Evolutionary conservation across 306 rosid genomes (phyloP).

Genomic region (Myrica gale): DNA sequence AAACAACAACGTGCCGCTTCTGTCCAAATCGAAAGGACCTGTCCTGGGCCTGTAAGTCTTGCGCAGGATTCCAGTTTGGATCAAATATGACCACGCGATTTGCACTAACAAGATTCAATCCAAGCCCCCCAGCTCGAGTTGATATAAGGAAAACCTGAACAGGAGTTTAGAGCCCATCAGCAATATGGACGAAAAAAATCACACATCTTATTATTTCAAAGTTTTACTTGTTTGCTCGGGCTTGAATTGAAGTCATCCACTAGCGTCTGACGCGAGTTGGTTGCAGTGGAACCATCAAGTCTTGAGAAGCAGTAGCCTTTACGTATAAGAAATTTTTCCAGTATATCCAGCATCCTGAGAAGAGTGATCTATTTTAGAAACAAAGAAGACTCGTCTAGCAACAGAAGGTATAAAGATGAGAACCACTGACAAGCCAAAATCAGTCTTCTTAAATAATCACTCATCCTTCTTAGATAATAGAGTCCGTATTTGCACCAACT

Average conservation of each 20-base stretch:
- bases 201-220: conserved; percentile 23
- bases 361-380: conserved; percentile 34
- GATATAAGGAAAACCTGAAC: conserved; percentile 87
- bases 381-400: conserved; percentile 6
- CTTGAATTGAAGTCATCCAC: conserved; percentile 91
- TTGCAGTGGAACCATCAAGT: conserved; percentile 92
- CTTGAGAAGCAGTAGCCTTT: conserved; percentile 90
- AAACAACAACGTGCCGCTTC: conserved; percentile 85
- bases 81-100: conserved; percentile 94
- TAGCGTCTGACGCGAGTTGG: conserved; percentile 74
- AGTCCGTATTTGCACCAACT: too few species aligned
- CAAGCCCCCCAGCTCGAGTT: conserved; percentile 96
- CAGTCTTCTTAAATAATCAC: not conserved
- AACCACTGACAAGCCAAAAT: conserved; percentile 16
- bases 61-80: conserved; percentile 99
- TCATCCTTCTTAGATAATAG: too few species aligned
- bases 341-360: conserved; percentile 87
- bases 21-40: conserved; percentile 94
- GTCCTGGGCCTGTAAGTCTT: conserved; percentile 95
- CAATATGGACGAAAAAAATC: conserved; percentile 20
- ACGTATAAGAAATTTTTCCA: conserved; percentile 83
- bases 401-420: conserved; percentile 3
- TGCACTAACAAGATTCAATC: conserved; percentile 94
- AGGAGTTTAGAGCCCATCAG: conserved; percentile 23
- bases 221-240: conserved; percentile 79